Base-by-base conservation (phyloP, 768 basidiomycete genomes). In the Hericium rajendrae region DNA sequence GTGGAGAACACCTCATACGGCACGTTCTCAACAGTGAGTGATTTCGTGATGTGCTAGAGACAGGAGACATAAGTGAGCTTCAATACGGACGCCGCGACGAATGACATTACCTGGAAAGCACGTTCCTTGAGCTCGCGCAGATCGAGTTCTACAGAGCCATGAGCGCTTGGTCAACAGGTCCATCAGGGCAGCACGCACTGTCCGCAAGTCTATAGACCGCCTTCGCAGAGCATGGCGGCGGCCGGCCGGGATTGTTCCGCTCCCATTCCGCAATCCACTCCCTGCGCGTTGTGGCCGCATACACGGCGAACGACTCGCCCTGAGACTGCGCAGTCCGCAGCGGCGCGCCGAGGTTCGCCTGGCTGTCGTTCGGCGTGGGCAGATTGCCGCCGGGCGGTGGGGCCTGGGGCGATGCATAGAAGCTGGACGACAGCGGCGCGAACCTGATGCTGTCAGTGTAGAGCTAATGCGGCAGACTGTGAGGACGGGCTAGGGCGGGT, bases 361-460 rank as follows among this genome's bases (percentile, higher is more conserved):
- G 72, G 55, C 69, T 71, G 24, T 74, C 70, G 69, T 73, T 63
- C 16, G 72, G 67, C 0, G 67, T 64, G 37, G 68, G 61, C 3
- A 61, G 43, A 15, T 57, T 49, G 53, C 53, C 51, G 18, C 53
- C 55, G 38, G 57, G 26, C 43, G 54, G 55, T 24, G 53, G 38
- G 16, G 65, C 60, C 22, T 51, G 49, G 39, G 58, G 59, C 28
- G 59, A 62, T 13, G 62, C 62, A 40, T 72, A 38, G 60, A 88
- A 86, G 37, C 82, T 79, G 6, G 92, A 94, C 0, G 89, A 82
- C 16, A 94, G 72, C 0, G 91, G 91, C 0, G 92, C 88, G 62
- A 94, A 94, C 28, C 84, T 78, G 60, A 94, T 87, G 26, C 78
- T 78, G 64, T 92, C 89, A 15, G 91, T 94, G 67, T 94, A 94